phyloP scores from a whole-genome alignment of 73 alveolate genomes.

The Paramecium caudatum region DNA sequence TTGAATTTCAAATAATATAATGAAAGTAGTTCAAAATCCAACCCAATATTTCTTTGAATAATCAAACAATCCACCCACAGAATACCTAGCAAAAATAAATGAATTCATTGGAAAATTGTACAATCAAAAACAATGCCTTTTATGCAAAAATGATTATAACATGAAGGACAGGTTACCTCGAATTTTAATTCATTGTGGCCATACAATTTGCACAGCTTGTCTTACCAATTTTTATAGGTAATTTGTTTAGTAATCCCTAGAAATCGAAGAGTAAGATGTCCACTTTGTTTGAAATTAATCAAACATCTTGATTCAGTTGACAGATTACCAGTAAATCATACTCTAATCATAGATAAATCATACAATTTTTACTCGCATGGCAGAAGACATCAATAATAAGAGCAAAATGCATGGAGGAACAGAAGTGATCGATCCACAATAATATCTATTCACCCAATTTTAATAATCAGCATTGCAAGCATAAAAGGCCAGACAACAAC shows the following conservation, averaged over 20 bases:
- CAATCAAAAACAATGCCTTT: constrained; percentile 85
- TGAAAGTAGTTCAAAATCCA: constrained; percentile 72
- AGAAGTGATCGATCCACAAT: constrained; percentile 52
- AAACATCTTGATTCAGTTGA: constrained; percentile 95
- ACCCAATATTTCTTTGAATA: constrained; percentile 73
- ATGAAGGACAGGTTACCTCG: constrained; percentile 95
- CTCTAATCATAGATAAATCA: constrained; percentile 25
- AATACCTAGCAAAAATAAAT: constrained; percentile 64
- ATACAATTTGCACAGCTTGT: constrained; percentile 96
- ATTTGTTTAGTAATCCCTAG: constrained; percentile 78
- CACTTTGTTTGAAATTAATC: constrained; percentile 93
- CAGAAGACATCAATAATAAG: constrained; percentile 71
- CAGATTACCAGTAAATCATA: constrained; percentile 91
- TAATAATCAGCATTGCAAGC: constrained; percentile 64
- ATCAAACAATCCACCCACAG: constrained; percentile 69
- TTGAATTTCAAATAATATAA: no score
- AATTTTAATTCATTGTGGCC: constrained; percentile 97
- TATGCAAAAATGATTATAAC: constrained; percentile 92
- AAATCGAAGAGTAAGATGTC: constrained; percentile 93
- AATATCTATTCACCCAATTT: constrained; percentile 58
- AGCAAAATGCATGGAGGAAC: constrained; percentile 70
- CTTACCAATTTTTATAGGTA: constrained; percentile 87
- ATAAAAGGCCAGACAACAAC: constrained; percentile 7
- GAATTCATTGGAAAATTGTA: constrained; percentile 70
- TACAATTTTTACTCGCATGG: constrained; percentile 78